Evolutionary conservation across 2,329 filamentous ascomycete genomes (phyloP), one percentile per base, ranked within the genome.

Genomic region (Fusarium staphyleae): DNA sequence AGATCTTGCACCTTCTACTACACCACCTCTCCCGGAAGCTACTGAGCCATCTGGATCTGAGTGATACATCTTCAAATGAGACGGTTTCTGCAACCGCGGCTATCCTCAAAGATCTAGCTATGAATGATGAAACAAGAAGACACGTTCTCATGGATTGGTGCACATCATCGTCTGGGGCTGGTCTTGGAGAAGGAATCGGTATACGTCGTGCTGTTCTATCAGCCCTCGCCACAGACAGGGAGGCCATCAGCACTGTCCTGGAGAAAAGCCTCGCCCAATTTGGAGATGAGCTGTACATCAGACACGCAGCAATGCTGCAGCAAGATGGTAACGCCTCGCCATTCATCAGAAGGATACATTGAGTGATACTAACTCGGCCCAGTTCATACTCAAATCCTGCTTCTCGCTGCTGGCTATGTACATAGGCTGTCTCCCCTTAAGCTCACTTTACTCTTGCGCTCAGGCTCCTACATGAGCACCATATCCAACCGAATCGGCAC

Each of bases 401-500:
- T 96, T 1, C 78, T 98, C 3, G 80, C 84, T 37, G 88, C 90
- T 11, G 91, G 92, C 9, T 92, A 91, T 67, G 77, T 96, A 1
- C 81, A 89, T 55, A 83, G 89, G 37, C 74, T 81, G 13, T 79
- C 85, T 3, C 84, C 87, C 0, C 79, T 88, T 63, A 87, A 87
- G 55, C 72, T 97, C 1, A 81, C 82, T 3, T 80, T 89, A 55
- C 77, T 92, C 26, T 81, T 90, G 45, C 86, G 89, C 46, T 91
- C 91, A 2, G 83, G 87, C 14, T 69, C 81, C 1, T 96, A 96
- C 67, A 79, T 96, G 41, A 87, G 84, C 57, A 83, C 87, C 6
- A 86, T 97, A 28, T 97, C 95, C 1, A 96, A 96, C 69, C 85
- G 93, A 18, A 83, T 99, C 6, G 85, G 86, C 11, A 84, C 91